Evolutionary conservation across 306 rosid species (phyloP), one percentile per base, ranked within the genome.

Genomic region (Corylus avellana): DNA sequence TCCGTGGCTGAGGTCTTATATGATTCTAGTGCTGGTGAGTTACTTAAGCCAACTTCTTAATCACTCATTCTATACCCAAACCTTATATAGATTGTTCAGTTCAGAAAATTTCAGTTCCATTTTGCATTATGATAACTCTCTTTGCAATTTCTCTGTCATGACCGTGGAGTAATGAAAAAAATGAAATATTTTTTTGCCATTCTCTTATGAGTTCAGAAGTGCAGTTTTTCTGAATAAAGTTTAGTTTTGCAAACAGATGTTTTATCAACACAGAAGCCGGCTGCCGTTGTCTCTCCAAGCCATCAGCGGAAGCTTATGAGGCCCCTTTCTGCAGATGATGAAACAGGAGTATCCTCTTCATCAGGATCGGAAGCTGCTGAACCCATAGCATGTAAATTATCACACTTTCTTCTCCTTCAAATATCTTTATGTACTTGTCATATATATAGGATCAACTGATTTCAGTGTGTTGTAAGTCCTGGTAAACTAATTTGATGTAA

Each of bases 1-100:
- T 91, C 98, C 29, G 87, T 88, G 74, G 96, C 97, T 74, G 99
- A 95, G 86, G 94, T 89, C 68, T 79, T 85, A 58, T 79, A 88
- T 47, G 94, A 87, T 82, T 72, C 93, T 73, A 85, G 88, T 69
- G 54, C 90, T 67, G 96, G 97, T 89, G 82, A 83, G 97, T 83
- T 67, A 50, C 70, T 68, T 74, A 63, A 64, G 22, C 80, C 16
- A 61, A 1, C 39, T 35, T 74, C 75, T 49, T 57, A 85, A 39
- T 44, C 10, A 73, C 69, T 70, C 50, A 47, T 55, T 81, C 69
- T 67, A 50, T 54, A 17, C 32, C 11, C 72, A 67, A 72, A 56
- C 72, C 72, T 17, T 70, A 67, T 42, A 14, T 22, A 50, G 70
- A 63, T 47, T 84, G 67, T 54, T 16, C 10, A 35, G 37, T 50